A percentile compares a stretch with the other conserved stretches of the same genome.
Evolutionary conservation across 2,329 filamentous ascomycete species (phyloP).

Genomic region (Berkeleyomyces rouxiae): DNA sequence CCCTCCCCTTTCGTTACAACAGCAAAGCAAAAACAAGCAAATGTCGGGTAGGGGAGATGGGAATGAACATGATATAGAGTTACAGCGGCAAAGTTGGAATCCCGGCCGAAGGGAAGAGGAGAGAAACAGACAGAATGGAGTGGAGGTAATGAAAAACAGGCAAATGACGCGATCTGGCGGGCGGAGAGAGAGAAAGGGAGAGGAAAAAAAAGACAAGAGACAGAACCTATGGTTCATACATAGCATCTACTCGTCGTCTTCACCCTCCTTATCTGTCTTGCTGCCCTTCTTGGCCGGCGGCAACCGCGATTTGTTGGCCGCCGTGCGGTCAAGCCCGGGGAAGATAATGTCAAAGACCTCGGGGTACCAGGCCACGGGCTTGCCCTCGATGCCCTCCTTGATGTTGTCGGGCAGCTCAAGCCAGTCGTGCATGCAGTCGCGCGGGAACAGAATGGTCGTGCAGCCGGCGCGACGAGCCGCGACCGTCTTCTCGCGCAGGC

Average conservation of each 20-base stretch:
- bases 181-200: conserved; percentile 6
- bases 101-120: conserved; percentile 6
- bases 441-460: conserved; percentile 84
- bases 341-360: conserved; percentile 91
- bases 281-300: conserved; percentile 30
- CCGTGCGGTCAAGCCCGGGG: conserved; percentile 54
- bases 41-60: not conserved
- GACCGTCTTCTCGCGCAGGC: conserved; percentile 90
- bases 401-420: conserved; percentile 97
- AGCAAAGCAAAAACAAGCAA: not conserved
- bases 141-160: conserved; percentile 8
- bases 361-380: conserved; percentile 79
- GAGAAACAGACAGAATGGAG: not conserved
- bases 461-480: conserved; percentile 84
- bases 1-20: not conserved
- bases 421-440: conserved; percentile 95
- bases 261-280: conserved; percentile 23
- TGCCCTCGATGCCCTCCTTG: conserved; percentile 87
- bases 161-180: not conserved
- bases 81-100: conserved; percentile 11
- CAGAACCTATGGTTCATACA: not conserved
- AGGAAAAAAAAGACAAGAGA: not conserved
- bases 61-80: conserved; percentile 7
- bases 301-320: conserved; percentile 45
- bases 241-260: conserved; percentile 18